Conservation (phyloP, 495 filamentous ascomycete species). For the Peziza echinospora region DNA sequence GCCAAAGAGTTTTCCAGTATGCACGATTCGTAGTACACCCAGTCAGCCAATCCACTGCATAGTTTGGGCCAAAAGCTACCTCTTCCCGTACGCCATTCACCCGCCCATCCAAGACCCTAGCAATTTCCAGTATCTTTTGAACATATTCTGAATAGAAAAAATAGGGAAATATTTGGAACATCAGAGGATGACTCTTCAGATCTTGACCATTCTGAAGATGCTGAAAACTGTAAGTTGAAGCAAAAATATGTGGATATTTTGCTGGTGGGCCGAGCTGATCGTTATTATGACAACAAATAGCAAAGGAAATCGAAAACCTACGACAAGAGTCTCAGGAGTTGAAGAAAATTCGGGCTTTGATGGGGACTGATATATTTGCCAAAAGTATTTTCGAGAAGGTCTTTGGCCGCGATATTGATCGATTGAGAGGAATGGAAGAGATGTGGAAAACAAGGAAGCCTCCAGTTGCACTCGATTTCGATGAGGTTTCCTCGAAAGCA, state of each 20-base stretch:
- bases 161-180: constrained; percentile 65
- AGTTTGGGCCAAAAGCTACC: constrained; percentile 96
- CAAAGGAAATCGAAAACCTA: constrained; percentile 69
- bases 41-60: constrained; percentile 96
- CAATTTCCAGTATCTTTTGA: too few relatives aligned
- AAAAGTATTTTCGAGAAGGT: constrained; percentile 80
- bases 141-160: too few relatives aligned
- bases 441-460: constrained; percentile 80
- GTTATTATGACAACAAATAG: constrained; percentile 24
- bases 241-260: background rate
- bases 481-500: constrained; percentile 27
- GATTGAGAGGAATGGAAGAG: constrained; percentile 71
- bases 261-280: background rate
- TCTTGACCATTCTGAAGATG: constrained; percentile 55
- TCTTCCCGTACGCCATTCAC: constrained; percentile 42
- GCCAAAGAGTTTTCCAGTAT: constrained; percentile 82
- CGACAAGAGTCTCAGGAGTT: constrained; percentile 62
- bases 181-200: constrained; percentile 65
- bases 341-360: constrained; percentile 58
- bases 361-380: constrained; percentile 60
- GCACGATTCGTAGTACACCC: constrained; percentile 87
- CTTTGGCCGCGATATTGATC: constrained; percentile 64
- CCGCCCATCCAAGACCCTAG: too few relatives aligned
- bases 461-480: constrained; percentile 51
- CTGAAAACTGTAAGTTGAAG: constrained; percentile 43